These are phyloP conservation scores for Mucor velutinosus DNA, from an alignment of 371 early-diverging fungal genomes.

Conservation along the genomic window DNA sequence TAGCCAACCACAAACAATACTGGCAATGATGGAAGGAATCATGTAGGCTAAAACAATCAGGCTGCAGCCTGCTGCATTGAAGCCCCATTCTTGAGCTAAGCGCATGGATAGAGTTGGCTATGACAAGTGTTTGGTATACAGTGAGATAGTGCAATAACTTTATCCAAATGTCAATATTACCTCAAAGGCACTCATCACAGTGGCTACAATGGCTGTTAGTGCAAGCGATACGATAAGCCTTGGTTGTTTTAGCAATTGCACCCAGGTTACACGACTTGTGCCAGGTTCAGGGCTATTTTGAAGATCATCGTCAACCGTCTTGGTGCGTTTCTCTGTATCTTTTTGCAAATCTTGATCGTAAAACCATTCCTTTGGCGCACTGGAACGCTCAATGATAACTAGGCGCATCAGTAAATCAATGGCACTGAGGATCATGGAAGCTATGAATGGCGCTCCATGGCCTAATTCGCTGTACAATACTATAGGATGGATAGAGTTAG, in stretches of 20 bases:
- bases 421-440: conserved; percentile 64
- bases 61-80: conserved; percentile 59
- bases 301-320: background rate
- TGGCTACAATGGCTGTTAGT: conserved; percentile 35
- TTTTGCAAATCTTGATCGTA: conserved; percentile 1
- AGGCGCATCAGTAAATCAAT: conserved; percentile 60
- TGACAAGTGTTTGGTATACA: background rate
- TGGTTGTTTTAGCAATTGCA: conserved; percentile 30
- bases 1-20: conserved; percentile 45
- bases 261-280: conserved; percentile 10
- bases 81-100: conserved; percentile 53
- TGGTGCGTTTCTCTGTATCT: background rate
- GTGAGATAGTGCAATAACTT: background rate
- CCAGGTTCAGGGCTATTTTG: background rate
- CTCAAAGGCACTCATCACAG: conserved; percentile 46
- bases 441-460: conserved; percentile 70
- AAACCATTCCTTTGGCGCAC: conserved; percentile 49
- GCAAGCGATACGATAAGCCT: conserved; percentile 36
- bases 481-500: background rate
- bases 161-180: conserved; percentile 17
- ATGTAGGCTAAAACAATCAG: conserved; percentile 61
- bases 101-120: conserved; percentile 63
- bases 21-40: conserved; percentile 48
- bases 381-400: conserved; percentile 54
- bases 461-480: conserved; percentile 66